phyloP scores from a whole-genome alignment of 1,139 yeast species.

The Diutina siamensis region DNA sequence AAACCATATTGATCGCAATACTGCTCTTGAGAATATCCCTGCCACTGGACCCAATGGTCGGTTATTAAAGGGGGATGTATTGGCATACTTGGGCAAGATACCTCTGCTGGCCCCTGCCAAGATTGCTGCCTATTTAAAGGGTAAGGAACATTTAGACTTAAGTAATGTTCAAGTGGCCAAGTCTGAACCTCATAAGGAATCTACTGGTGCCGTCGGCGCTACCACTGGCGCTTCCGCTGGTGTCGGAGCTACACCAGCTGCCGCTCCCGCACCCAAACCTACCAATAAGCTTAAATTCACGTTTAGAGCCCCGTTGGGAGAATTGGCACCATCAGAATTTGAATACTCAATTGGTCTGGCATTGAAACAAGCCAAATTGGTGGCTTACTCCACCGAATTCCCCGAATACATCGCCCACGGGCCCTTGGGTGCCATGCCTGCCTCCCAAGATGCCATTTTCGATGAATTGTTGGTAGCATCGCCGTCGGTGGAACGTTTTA shows the following conservation, averaged over 20 bases:
- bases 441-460: constrained; percentile 42
- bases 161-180: constrained; percentile 51
- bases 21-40: constrained; percentile 58
- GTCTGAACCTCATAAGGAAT: constrained; percentile 24
- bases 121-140: constrained; percentile 45
- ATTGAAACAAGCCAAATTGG: not conserved
- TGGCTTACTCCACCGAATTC: constrained; percentile 27
- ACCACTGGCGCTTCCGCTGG: constrained; percentile 12
- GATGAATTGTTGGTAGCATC: constrained; percentile 54
- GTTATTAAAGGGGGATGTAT: constrained; percentile 79
- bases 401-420: constrained; percentile 31
- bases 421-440: constrained; percentile 21
- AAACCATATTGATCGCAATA: constrained; percentile 51
- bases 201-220: constrained; percentile 8
- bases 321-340: not conserved
- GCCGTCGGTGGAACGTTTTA: constrained; percentile 47
- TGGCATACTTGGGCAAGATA: constrained; percentile 71
- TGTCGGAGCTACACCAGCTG: constrained; percentile 7
- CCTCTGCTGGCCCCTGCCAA: constrained; percentile 38
- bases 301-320: not conserved
- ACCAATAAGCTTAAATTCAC: not conserved
- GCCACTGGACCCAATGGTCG: constrained; percentile 91
- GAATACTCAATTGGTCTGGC: not conserved
- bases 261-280: not conserved
- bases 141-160: constrained; percentile 61